Evolutionary conservation across 495 filamentous ascomycete genomes (phyloP).

Genomic region (Parmelia sp.): DNA sequence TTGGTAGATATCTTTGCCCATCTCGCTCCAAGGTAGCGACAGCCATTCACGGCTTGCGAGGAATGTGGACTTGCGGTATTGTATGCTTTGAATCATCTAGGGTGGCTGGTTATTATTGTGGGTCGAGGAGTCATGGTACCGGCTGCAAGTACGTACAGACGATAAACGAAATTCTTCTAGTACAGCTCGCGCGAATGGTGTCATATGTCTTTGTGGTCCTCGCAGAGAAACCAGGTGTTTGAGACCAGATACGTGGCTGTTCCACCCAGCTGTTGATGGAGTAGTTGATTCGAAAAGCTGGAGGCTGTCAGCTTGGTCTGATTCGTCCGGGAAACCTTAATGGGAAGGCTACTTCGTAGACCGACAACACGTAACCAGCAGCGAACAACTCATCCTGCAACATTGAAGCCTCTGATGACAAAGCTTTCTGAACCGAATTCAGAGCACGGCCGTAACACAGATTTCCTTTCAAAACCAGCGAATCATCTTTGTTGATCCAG

Average conservation of each 20-base stretch:
- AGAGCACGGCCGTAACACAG: conserved; percentile 11
- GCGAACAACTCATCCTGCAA: conserved; percentile 17
- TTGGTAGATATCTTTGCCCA: conserved; percentile 5
- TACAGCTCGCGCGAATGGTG: conserved; percentile 1
- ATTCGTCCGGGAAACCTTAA: not conserved
- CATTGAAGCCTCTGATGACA: conserved; percentile 6
- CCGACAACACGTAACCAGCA: conserved; percentile 10
- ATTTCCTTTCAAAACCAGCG: conserved; percentile 11
- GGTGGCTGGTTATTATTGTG: not conserved
- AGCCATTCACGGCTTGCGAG: conserved; percentile 3
- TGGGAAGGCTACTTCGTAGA: conserved; percentile 17
- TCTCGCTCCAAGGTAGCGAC: conserved; percentile 2
- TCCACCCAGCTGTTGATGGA: conserved; percentile 19
- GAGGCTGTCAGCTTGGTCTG: not conserved
- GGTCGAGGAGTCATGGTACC: rapidly evolving
- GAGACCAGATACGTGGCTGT: conserved; percentile 16
- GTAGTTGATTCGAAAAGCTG: conserved; percentile 21
- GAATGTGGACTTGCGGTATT: conserved; percentile 14
- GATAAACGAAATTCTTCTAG: conserved; percentile 14
- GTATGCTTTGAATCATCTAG: conserved; percentile 16
- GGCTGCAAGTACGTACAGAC: not conserved
- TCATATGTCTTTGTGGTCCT: conserved; percentile 5
- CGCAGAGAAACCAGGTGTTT: not conserved
- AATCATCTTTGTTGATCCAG: conserved; percentile 10
- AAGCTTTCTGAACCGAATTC: conserved; percentile 6